Evolutionary conservation across 371 early-diverging fungal genomes (phyloP).

Genomic region (Choanephora cucurbitarum): DNA sequence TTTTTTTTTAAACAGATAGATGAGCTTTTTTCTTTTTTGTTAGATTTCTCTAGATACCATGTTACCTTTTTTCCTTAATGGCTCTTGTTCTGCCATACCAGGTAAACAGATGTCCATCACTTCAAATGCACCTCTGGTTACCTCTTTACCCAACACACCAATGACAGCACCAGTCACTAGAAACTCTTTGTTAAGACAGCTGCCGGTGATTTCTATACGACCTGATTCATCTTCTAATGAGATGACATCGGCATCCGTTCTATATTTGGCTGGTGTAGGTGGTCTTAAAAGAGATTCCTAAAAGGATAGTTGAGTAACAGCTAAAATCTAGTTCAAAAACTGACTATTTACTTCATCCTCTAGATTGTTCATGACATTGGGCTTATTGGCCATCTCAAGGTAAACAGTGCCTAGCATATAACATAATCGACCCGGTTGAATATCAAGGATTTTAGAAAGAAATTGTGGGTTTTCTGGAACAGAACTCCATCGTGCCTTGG

Average conservation of each 20-base stretch:
- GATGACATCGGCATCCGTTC: conserved; percentile 60
- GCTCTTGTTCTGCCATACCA: conserved; percentile 61
- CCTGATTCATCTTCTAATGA: conserved; percentile 93
- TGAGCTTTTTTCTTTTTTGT: too few relatives aligned
- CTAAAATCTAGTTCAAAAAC: too few relatives aligned
- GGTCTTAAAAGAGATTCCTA: conserved; percentile 71
- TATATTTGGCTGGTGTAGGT: conserved; percentile 66
- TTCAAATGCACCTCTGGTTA: conserved; percentile 72
- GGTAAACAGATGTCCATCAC: conserved; percentile 83
- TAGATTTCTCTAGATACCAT: too few relatives aligned
- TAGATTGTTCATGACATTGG: conserved; percentile 85
- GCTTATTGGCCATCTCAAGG: conserved; percentile 81
- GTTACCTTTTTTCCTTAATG: conserved; percentile 17
- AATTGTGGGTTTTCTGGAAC: conserved; percentile 42
- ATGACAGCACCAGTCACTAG: conserved; percentile 78
- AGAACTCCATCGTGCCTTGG: conserved; percentile 55
- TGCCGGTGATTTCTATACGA: conserved; percentile 69
- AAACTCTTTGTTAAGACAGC: conserved; percentile 42
- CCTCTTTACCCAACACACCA: conserved; percentile 79
- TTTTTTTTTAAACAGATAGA: conserved; percentile 9
- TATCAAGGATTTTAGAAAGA: conserved; percentile 71
- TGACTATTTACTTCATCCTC: conserved; percentile 75
- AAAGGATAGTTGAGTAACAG: too few relatives aligned
- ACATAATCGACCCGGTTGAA: conserved; percentile 60
- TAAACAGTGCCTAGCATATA: conserved; percentile 87